phyloP scores from a whole-genome alignment of 768 basidiomycete genomes.

The Cubamyces lactineus region DNA sequence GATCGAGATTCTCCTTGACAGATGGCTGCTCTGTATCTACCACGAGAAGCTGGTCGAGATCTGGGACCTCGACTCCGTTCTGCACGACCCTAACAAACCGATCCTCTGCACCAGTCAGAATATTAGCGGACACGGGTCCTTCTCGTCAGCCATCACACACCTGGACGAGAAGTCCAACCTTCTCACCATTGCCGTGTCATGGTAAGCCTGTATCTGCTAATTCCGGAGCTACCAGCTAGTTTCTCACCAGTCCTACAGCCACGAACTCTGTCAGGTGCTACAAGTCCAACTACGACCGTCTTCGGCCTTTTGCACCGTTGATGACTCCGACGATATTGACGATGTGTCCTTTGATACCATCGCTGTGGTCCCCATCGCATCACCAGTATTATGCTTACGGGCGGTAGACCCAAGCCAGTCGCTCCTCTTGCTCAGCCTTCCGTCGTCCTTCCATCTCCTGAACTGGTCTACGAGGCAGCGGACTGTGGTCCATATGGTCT shows the following conservation, averaged over 20 bases:
- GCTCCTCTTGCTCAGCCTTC: conserved; percentile 37
- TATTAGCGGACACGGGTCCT: conserved; percentile 17
- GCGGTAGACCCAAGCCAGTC: conserved; percentile 26
- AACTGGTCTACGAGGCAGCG: conserved; percentile 39
- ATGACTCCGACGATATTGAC: neutral
- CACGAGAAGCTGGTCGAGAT: conserved; percentile 45
- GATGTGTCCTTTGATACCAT: conserved; percentile 4
- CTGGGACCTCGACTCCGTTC: conserved; percentile 40
- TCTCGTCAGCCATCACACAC: conserved; percentile 23
- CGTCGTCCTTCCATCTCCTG: conserved; percentile 40
- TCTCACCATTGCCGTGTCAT: conserved; percentile 29
- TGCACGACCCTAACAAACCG: conserved; percentile 7
- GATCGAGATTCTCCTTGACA: conserved; percentile 47
- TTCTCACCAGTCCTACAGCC: conserved; percentile 9
- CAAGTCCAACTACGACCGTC: conserved; percentile 18
- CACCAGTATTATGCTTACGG: conserved; percentile 21
- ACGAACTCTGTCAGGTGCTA: conserved; percentile 21
- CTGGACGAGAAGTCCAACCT: conserved; percentile 19
- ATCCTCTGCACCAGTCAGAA: conserved; percentile 15
- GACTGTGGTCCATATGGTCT: conserved; percentile 30
- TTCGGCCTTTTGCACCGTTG: neutral
- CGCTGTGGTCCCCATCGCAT: conserved; percentile 14
- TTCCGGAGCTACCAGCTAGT: neutral
- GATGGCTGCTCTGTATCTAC: conserved; percentile 52
- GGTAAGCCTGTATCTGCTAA: conserved; percentile 29